Percentiles rank a stretch among this genome's conserved stretches.
Evolutionary conservation across 441 rosid genomes (phyloP).

Genomic region (Raphanus hybrid): DNA sequence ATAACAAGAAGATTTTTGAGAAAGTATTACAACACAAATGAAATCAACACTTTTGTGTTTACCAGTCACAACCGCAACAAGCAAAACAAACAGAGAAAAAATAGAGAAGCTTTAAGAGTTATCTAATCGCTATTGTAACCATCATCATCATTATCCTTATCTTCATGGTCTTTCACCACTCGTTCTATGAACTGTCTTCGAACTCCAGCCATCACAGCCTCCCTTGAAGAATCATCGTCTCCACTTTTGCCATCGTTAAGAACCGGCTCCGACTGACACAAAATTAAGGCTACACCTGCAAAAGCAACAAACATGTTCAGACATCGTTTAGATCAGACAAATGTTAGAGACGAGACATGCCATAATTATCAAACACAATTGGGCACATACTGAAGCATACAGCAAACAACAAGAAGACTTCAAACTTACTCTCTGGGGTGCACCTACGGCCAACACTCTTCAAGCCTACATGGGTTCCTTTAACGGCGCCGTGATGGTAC

Average conservation of each 20-base stretch:
- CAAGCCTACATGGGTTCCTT: constrained; percentile 86
- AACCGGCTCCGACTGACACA: constrained; percentile 66
- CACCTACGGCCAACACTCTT: constrained; percentile 69
- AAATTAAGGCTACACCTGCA: constrained; percentile 77
- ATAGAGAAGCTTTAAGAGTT: background rate
- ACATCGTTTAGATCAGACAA: background rate
- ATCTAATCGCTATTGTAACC: too few relatives aligned
- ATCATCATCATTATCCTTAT: too few relatives aligned
- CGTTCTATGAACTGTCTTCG: too few relatives aligned
- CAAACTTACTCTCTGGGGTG: too few relatives aligned
- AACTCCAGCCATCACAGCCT: too few relatives aligned
- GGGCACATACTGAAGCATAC: background rate
- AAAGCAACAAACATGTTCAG: too few relatives aligned
- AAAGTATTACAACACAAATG: constrained; percentile 29
- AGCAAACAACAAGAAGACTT: too few relatives aligned
- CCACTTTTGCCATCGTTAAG: too few relatives aligned
- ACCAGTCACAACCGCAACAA: constrained; percentile 18
- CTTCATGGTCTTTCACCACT: too few relatives aligned
- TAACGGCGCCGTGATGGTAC: constrained; percentile 86
- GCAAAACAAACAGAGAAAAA: constrained; percentile 12
- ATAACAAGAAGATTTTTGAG: background rate
- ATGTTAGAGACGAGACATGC: background rate
- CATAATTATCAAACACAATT: background rate
- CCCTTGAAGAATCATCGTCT: too few relatives aligned
- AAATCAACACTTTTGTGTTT: constrained; percentile 16